Conservation (phyloP, 805 yeast species). For the Yamadazyma phyllophila region DNA sequence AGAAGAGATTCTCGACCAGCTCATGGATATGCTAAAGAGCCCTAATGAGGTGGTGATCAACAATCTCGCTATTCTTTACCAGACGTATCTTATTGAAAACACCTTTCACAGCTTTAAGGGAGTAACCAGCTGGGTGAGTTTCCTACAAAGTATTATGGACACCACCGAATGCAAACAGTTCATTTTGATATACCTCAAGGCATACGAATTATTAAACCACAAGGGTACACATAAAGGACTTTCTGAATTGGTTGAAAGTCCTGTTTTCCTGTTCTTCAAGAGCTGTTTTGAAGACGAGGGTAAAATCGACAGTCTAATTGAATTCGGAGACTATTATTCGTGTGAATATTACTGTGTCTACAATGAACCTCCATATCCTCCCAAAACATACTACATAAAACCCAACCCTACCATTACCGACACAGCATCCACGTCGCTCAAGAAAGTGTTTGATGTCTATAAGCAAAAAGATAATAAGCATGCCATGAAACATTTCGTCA, state of each 20-base stretch:
- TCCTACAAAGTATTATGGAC: conserved; percentile 22
- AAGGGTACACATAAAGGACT: not conserved
- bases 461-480: conserved; percentile 10
- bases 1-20: conserved; percentile 27
- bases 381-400: conserved; percentile 16
- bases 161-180: conserved; percentile 29
- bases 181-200: conserved; percentile 28
- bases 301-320: conserved; percentile 14
- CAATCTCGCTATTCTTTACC: conserved; percentile 25
- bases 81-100: conserved; percentile 30
- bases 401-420: not conserved
- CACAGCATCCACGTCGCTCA: conserved; percentile 12
- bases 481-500: conserved; percentile 29
- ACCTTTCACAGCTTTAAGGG: conserved; percentile 20
- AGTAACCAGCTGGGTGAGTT: conserved; percentile 35
- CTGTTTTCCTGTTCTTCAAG: conserved; percentile 7
- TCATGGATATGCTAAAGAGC: conserved; percentile 19
- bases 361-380: conserved; percentile 22
- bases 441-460: conserved; percentile 19
- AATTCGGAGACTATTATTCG: conserved; percentile 27
- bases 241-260: not conserved
- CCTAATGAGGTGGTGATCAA: conserved; percentile 18
- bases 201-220: conserved; percentile 27
- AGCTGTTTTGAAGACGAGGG: conserved; percentile 10
- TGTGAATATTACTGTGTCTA: conserved; percentile 32